These are phyloP conservation scores for Blepharisma japonicum DNA, from an alignment of 73 alveolate species.

Conservation along the genomic window DNA sequence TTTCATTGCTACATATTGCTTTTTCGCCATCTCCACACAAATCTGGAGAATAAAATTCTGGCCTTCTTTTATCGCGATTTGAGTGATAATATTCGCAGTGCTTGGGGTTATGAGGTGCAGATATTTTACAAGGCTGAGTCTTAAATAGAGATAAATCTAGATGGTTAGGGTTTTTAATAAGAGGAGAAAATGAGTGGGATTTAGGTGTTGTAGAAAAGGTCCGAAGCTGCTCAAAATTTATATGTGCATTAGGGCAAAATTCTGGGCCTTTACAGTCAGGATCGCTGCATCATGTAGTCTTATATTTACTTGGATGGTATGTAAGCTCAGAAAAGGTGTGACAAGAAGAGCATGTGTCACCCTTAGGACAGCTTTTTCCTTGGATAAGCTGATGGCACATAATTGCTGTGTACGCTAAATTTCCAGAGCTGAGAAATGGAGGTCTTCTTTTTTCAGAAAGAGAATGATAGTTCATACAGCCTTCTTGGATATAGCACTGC, in stretches of 20 bases:
- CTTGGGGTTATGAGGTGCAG: slow-evolving; percentile 65
- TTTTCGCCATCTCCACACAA: slow-evolving; percentile 65
- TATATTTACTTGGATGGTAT: slow-evolving; percentile 36
- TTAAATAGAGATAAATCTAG: slow-evolving; percentile 63
- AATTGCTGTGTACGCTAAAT: slow-evolving; percentile 18
- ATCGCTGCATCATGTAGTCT: slow-evolving; percentile 31
- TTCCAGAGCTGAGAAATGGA: not conserved
- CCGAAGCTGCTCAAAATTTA: slow-evolving; percentile 28
- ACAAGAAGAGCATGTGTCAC: slow-evolving; percentile 25
- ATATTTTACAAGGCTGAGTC: slow-evolving; percentile 64
- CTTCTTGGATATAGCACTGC: not conserved
- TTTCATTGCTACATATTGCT: slow-evolving; percentile 65
- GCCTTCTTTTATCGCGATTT: slow-evolving; percentile 67
- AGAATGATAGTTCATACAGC: slow-evolving; percentile 34
- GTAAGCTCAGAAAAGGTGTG: slow-evolving; percentile 38
- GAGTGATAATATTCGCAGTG: slow-evolving; percentile 75
- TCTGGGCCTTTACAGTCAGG: slow-evolving; percentile 32
- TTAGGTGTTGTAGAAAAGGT: not conserved
- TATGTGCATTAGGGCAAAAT: slow-evolving; percentile 31
- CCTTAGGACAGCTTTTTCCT: slow-evolving; percentile 17
- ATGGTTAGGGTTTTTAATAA: slow-evolving; percentile 51
- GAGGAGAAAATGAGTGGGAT: slow-evolving; percentile 31
- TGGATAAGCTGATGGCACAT: slow-evolving; percentile 1
- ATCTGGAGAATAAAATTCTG: slow-evolving; percentile 57
- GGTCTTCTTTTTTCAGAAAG: slow-evolving; percentile 16